Evolutionary conservation across 768 basidiomycete species (phyloP), one percentile per base, ranked within the genome.

Genomic region (Pholiota microspora): DNA sequence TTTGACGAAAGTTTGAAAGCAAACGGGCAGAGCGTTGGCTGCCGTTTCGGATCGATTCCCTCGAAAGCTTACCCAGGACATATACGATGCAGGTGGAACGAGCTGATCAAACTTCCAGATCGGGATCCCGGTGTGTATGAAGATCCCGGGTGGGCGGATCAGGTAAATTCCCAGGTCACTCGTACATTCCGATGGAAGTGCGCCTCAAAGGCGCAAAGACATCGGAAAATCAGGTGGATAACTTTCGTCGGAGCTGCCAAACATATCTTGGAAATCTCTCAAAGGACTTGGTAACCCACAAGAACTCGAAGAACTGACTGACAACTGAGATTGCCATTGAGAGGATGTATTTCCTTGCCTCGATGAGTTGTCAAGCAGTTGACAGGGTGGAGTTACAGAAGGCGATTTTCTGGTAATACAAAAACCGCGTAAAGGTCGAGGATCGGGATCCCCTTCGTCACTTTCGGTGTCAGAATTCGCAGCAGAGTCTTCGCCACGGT

Each of bases 181-280:
- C 32, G 3, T 12, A 15, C 7, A 13, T 29, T 28, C 27, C 3
- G 4, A 32, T 24, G 24, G 31, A 23, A 49, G 24, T 10, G 21
- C n/a, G 21, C n/a, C 31, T 27, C 38, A 55, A 2, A 28, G 55
- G 55, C 68, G 63, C 51, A 74, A 59, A 9, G 73, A 75, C 64
- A 67, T 65, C 5, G 73, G 75, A 56, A 77, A 79, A 64, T 70
- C 67, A 6, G 70, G 64, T 3, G 77, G 75, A 62, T 72, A 77
- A 45, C 75, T 77, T 36, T 66, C 70, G 6, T 70, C 68, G 23
- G 61, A 70, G 21, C 57, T 62, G 27, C 64, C 72, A 62, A 81
- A 77, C 75, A 81, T 79, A 6, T 69, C 67, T 34, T 60, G 69
- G 57, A 81, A 78, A 18, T 76, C 71, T 59, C 71, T 70, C 13